Percentiles rank a stretch among this genome's conserved stretches.
Conservation (phyloP, 768 basidiomycete species). For the Mycena polygramma region DNA sequence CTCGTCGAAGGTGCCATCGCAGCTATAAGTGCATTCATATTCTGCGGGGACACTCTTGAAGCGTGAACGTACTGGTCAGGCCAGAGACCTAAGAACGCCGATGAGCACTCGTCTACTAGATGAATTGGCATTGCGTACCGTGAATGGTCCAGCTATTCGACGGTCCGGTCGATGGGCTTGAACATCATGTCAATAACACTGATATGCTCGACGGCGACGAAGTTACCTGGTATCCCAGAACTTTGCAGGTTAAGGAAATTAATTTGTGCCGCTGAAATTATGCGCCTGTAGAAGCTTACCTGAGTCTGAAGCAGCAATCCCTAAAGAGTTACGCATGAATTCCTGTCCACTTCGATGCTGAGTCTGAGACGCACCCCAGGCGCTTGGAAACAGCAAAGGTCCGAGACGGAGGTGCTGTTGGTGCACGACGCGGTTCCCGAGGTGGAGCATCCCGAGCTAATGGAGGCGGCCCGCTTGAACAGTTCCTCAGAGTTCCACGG, state of each 20-base stretch:
- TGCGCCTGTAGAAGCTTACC: conserved; percentile 41
- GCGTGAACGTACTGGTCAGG: conserved; percentile 64
- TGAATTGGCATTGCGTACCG: conserved; percentile 53
- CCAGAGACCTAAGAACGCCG: conserved; percentile 67
- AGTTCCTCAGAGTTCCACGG: conserved; percentile 38
- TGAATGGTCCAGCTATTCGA: conserved; percentile 81
- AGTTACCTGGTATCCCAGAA: conserved; percentile 75
- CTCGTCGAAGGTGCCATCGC: conserved; percentile 62
- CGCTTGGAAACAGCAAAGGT: conserved; percentile 75
- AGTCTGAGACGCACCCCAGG: conserved; percentile 64
- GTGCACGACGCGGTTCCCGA: conserved; percentile 67
- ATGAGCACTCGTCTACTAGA: conserved; percentile 2
- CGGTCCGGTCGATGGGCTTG: conserved; percentile 68
- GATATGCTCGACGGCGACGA: not conserved
- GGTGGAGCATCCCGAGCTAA: conserved; percentile 68
- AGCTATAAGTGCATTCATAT: conserved; percentile 53
- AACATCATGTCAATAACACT: not conserved
- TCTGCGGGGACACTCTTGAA: not conserved
- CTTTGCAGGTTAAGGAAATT: conserved; percentile 45
- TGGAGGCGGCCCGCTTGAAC: conserved; percentile 42
- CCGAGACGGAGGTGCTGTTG: conserved; percentile 57
- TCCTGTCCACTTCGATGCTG: not conserved
- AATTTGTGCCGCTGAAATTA: not conserved
- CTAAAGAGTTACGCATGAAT: conserved; percentile 48
- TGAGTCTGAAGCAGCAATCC: conserved; percentile 72